A percentile compares a stretch with the other conserved stretches of the same genome.
These are phyloP conservation scores for Cercospora zeae-maydis DNA, from an alignment of 2,329 filamentous ascomycete species.

Conservation along the genomic window DNA sequence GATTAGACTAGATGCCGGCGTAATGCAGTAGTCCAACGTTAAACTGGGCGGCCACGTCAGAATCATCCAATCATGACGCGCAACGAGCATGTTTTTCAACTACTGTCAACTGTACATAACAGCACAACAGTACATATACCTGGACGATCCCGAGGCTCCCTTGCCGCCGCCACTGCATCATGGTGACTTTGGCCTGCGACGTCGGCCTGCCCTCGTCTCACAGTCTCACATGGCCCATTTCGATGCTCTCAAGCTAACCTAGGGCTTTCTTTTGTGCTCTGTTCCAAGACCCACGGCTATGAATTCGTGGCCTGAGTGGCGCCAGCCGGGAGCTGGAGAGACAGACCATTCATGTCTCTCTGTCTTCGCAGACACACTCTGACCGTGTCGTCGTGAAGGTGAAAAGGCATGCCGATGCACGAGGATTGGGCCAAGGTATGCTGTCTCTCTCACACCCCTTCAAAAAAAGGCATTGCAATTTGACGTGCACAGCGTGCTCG, in stretches of 20 bases:
- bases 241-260: not conserved
- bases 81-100: not conserved
- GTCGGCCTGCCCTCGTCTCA: not conserved
- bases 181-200: not conserved
- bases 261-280: not conserved
- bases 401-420: not conserved
- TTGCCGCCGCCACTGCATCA: slow-evolving; percentile 3
- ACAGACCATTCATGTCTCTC: not conserved
- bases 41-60: not conserved
- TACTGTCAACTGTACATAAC: too few relatives aligned
- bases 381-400: not conserved
- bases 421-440: not conserved
- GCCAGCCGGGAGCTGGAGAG: not conserved
- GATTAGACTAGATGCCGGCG: not conserved
- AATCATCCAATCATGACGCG: not conserved
- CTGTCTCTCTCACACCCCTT: not conserved
- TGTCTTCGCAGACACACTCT: not conserved
- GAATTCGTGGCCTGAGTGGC: not conserved
- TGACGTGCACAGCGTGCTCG: not conserved
- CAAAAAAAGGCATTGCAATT: not conserved
- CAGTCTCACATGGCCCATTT: not conserved
- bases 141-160: not conserved
- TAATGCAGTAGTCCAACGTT: too few relatives aligned
- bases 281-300: not conserved
- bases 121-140: too few relatives aligned